Conservation (phyloP, 2,329 filamentous ascomycete species). For the Apiospora malaysiana region DNA sequence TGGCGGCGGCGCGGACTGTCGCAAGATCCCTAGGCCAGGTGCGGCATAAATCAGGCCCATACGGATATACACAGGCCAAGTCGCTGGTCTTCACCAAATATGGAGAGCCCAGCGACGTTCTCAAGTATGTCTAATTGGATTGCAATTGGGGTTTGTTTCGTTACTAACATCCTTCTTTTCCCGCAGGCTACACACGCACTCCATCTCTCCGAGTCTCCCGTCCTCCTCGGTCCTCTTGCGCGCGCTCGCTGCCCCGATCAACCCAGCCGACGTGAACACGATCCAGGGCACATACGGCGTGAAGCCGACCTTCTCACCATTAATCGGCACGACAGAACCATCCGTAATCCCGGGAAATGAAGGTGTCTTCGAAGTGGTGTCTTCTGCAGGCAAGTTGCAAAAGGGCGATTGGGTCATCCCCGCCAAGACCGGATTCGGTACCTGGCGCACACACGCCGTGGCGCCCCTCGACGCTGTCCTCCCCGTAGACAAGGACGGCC, state of each 20-base stretch:
- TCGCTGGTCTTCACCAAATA: constrained; percentile 77
- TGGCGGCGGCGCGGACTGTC: background rate
- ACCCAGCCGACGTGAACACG: constrained; percentile 97
- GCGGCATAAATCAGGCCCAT: constrained; percentile 65
- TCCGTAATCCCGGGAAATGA: constrained; percentile 88
- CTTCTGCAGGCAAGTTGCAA: constrained; percentile 43
- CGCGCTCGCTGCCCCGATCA: constrained; percentile 89
- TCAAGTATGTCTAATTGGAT: constrained; percentile 52
- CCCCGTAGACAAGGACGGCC: constrained; percentile 66
- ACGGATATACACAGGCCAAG: constrained; percentile 86
- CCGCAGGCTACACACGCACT: constrained; percentile 71
- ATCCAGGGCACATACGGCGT: constrained; percentile 96
- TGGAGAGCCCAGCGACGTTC: constrained; percentile 76
- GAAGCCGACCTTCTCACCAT: constrained; percentile 76
- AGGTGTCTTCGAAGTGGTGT: constrained; percentile 87
- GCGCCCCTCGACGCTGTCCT: constrained; percentile 52
- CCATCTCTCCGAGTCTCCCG: constrained; percentile 77
- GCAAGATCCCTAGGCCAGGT: constrained; percentile 32
- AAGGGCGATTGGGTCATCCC: constrained; percentile 96
- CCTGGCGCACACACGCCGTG: constrained; percentile 91
- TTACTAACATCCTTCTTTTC: constrained; percentile 17
- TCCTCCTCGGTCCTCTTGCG: constrained; percentile 73
- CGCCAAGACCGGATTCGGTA: constrained; percentile 81
- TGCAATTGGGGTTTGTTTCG: background rate
- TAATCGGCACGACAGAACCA: constrained; percentile 77